Percentiles rank a stretch among this genome's conserved stretches.
Evolutionary conservation across 1,139 yeast species (phyloP).

Genomic region (Taphrina wiesneri): DNA sequence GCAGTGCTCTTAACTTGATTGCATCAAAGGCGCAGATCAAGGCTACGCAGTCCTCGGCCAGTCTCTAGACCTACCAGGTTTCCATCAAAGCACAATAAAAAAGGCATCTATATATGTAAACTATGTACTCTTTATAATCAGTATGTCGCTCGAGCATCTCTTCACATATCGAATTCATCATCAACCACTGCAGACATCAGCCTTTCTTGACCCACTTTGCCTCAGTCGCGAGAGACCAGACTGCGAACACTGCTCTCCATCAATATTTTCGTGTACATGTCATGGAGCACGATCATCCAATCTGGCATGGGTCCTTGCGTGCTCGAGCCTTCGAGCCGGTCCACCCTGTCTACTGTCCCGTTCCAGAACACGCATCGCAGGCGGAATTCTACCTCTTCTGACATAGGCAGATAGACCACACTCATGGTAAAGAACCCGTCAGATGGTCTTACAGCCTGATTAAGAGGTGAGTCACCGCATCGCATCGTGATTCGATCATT

Average conservation of each 20-base stretch:
- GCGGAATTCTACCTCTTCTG: conserved; percentile 3
- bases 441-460: neutral
- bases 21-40: conserved; percentile 53
- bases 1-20: conserved; percentile 91
- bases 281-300: neutral
- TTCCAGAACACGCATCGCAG: neutral
- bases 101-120: too few relatives aligned
- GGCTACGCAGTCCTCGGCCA: conserved; percentile 9
- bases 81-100: too few relatives aligned
- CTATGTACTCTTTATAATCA: too few relatives aligned
- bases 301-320: neutral
- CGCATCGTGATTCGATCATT: neutral
- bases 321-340: neutral
- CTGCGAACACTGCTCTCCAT: neutral
- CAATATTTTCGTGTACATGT: neutral
- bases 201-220: neutral
- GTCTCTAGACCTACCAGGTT: neutral
- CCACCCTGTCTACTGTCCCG: neutral
- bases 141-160: too few relatives aligned
- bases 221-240: neutral
- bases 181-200: too few relatives aligned
- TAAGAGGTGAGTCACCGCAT: conserved; percentile 1
- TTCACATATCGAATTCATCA: too few relatives aligned
- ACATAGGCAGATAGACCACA: neutral
- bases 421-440: neutral